Evolutionary conservation across 2,329 filamentous ascomycete genomes (phyloP).

Genomic region (Sphaerostilbella broomeana): DNA sequence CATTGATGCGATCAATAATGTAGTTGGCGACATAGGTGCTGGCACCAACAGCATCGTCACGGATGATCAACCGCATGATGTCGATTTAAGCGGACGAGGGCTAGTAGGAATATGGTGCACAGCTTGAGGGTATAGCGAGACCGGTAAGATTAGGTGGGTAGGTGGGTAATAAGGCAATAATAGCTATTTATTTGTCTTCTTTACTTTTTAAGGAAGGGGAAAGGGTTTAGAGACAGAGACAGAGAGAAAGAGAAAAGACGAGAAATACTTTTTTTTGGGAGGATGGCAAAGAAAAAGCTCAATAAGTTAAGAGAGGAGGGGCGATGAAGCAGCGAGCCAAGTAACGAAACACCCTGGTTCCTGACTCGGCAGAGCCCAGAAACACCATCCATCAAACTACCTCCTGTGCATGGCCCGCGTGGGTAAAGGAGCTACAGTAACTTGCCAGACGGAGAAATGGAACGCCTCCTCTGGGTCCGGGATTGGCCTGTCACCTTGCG

Average conservation of each 20-base stretch:
- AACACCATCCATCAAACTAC: no score
- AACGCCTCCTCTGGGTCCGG: not conserved
- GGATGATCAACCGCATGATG: slow-evolving; percentile 74
- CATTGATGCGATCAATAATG: slow-evolving; percentile 73
- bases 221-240: not conserved
- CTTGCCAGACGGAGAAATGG: not conserved
- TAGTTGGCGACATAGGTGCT: slow-evolving; percentile 76
- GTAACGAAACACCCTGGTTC: slow-evolving; percentile 4
- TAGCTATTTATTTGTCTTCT: no score
- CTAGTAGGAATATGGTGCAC: slow-evolving; percentile 11
- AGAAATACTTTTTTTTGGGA: slow-evolving; percentile 5
- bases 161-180: no score
- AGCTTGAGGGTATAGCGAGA: slow-evolving; percentile 1
- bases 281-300: slow-evolving; percentile 8
- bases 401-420: no score
- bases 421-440: not conserved
- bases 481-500: not conserved
- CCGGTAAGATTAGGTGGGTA: no score
- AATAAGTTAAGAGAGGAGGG: slow-evolving; percentile 10
- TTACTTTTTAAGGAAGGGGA: no score
- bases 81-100: slow-evolving; percentile 18
- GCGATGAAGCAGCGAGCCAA: slow-evolving; percentile 5
- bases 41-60: slow-evolving; percentile 61
- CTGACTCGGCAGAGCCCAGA: slow-evolving; percentile 13
- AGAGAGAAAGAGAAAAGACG: slow-evolving; percentile 1